These are phyloP conservation scores for Aspergillus pseudotamarii DNA, from an alignment of 2,329 filamentous ascomycete genomes.

Conservation along the genomic window DNA sequence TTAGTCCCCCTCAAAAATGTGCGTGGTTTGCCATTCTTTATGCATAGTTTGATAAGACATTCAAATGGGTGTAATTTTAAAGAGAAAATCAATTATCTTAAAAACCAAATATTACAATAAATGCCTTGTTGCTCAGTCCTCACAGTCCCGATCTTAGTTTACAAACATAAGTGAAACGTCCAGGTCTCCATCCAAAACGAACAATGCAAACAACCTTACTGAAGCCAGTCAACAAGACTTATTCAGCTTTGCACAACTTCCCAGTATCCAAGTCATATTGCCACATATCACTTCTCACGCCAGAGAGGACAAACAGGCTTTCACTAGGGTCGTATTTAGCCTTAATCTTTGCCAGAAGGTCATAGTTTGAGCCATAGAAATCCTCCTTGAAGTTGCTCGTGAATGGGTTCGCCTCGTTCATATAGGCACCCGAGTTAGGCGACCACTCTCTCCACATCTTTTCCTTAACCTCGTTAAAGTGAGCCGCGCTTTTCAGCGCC, in stretches of 20 bases:
- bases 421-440: conserved; percentile 28
- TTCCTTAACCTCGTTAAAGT: conserved; percentile 21
- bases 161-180: not conserved
- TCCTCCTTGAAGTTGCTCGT: conserved; percentile 23
- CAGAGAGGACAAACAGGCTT: conserved; percentile 21
- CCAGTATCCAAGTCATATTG: conserved; percentile 23
- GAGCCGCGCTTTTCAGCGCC: not conserved
- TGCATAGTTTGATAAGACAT: not conserved
- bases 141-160: not conserved
- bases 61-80: too few species aligned
- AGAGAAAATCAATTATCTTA: too few species aligned
- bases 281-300: conserved; percentile 26
- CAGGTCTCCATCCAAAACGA: not conserved
- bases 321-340: conserved; percentile 29
- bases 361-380: conserved; percentile 33
- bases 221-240: not conserved
- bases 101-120: not conserved
- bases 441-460: conserved; percentile 29
- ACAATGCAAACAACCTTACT: not conserved
- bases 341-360: conserved; percentile 28
- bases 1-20: not conserved
- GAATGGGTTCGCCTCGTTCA: conserved; percentile 27
- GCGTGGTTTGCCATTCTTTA: not conserved
- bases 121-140: fast-evolving
- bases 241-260: conserved; percentile 13